phyloP scores from a whole-genome alignment of 2,329 filamentous ascomycete genomes.

The Sclerotinia sclerotiorum region DNA sequence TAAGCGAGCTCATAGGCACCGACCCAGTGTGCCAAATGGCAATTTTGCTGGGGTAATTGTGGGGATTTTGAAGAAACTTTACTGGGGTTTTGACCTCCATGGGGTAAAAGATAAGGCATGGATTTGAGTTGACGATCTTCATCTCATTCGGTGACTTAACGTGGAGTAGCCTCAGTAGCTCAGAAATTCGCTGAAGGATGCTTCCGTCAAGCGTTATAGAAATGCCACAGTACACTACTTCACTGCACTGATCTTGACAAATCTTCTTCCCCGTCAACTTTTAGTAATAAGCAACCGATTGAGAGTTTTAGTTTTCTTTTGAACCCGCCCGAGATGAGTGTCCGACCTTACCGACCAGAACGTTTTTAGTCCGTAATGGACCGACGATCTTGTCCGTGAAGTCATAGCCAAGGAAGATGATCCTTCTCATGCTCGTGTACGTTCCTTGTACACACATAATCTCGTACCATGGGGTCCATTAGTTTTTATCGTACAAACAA shows the following conservation, averaged over 20 bases:
- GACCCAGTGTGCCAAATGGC: not conserved
- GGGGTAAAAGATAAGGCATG: not conserved
- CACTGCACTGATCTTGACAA: too few species aligned
- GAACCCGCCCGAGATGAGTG: not conserved
- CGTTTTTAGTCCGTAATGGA: not conserved
- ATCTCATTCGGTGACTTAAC: not conserved
- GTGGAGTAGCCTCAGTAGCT: not conserved
- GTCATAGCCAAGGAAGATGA: not conserved
- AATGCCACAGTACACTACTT: not conserved
- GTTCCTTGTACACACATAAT: conserved; percentile 1
- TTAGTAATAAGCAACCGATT: not conserved
- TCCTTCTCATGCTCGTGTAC: not conserved
- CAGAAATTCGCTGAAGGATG: not conserved
- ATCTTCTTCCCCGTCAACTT: not conserved
- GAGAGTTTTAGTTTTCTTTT: not conserved
- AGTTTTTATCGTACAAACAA: too few species aligned
- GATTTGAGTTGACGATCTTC: not conserved
- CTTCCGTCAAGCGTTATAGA: not conserved
- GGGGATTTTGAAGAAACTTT: conserved; percentile 5
- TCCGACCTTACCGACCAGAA: not conserved
- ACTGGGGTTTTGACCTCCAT: not conserved
- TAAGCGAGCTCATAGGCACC: not conserved
- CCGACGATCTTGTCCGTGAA: conserved; percentile 1
- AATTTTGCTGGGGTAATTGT: conserved; percentile 3
- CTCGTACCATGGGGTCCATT: conserved; percentile 2